Evolutionary conservation across 2,329 filamentous ascomycete genomes (phyloP), one percentile per base, ranked within the genome.

Genomic region (Drechslerella stenobrocha): DNA sequence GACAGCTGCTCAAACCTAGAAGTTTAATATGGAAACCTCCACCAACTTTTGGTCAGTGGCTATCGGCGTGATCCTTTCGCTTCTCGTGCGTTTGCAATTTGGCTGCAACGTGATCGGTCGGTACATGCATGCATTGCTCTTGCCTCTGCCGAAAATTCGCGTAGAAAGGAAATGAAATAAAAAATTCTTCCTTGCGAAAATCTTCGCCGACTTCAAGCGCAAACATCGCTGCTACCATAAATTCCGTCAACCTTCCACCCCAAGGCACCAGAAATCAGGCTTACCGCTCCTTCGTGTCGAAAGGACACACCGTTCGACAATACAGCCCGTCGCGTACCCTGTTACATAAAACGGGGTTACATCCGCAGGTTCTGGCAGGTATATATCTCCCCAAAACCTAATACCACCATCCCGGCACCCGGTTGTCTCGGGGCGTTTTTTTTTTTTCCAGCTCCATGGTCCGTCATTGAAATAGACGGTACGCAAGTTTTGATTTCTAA

Each of bases 321-420:
- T 86, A 72, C 63, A 67, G 63, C 24, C 63, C 63, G 63, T 60
- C 63, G 63, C 63, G 63, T 67, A 60, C 63, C 63, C 22, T 67
- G 63, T 56, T 67, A 67, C 51, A 60, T 67, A 56, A 59, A 60
- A 60, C 63, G 55, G 57, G 90, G 91, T 72, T 98, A 96, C 76
- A 91, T 98, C 37, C 86, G 93, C 61, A 84, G 93, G 34, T 97
- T 98, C 78, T 98, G 93, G 93, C 93, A 98, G 85, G 92, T 95
- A 81, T 73, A 87, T 77, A 20, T 57, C 69, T 66, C 55, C 50
- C 40, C 32, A 70, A 61, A 58, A 70, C 48, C 51, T 52, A 53
- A 40, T 44, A 45, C 22, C 50, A 45, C 46, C 37, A 48, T 42
- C 63, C 63, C 37, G 46, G 55, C 50, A 20, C 34, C 35, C 51